Evolutionary conservation across 345 rosid species (phyloP).

Genomic region (Citrus cavaleriei): DNA sequence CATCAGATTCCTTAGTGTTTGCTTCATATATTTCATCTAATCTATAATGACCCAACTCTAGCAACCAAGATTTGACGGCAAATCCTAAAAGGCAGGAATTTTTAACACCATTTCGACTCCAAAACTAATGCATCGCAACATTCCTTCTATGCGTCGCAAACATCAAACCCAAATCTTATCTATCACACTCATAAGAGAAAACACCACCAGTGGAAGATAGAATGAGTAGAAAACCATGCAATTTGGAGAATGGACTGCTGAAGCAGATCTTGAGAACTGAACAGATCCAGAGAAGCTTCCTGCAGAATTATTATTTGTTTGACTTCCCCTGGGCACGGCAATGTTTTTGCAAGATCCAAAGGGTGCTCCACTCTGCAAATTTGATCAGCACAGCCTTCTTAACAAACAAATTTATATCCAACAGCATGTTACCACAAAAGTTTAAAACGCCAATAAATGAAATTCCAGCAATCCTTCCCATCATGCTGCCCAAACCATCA

Average conservation of each 20-base stretch:
- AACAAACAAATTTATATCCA: not conserved
- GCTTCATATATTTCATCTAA: slow-evolving; percentile 5
- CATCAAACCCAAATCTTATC: slow-evolving; percentile 19
- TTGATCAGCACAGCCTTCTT: slow-evolving; percentile 9
- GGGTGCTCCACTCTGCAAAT: slow-evolving; percentile 74
- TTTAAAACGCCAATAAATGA: not conserved
- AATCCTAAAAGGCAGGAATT: not conserved
- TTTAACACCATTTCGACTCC: slow-evolving; percentile 10
- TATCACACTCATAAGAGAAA: slow-evolving; percentile 31
- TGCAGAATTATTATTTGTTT: slow-evolving; percentile 32
- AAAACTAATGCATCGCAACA: slow-evolving; percentile 10
- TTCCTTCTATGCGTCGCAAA: slow-evolving; percentile 1
- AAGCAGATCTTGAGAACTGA: slow-evolving; percentile 66
- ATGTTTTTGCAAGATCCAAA: slow-evolving; percentile 84
- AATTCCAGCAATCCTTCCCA: not conserved
- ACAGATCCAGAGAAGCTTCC: slow-evolving; percentile 90
- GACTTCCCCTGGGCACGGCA: slow-evolving; percentile 45
- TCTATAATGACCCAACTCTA: slow-evolving; percentile 3
- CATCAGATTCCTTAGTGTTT: slow-evolving; percentile 13
- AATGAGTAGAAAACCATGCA: slow-evolving; percentile 30
- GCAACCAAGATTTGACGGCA: slow-evolving; percentile 10
- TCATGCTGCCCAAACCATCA: not conserved
- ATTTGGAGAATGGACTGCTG: slow-evolving; percentile 34
- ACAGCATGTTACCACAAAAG: not conserved
- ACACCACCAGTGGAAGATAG: slow-evolving; percentile 34